These are phyloP conservation scores for Pythium insidiosum DNA, from an alignment of 352 stramenopile species.

Conservation along the genomic window DNA sequence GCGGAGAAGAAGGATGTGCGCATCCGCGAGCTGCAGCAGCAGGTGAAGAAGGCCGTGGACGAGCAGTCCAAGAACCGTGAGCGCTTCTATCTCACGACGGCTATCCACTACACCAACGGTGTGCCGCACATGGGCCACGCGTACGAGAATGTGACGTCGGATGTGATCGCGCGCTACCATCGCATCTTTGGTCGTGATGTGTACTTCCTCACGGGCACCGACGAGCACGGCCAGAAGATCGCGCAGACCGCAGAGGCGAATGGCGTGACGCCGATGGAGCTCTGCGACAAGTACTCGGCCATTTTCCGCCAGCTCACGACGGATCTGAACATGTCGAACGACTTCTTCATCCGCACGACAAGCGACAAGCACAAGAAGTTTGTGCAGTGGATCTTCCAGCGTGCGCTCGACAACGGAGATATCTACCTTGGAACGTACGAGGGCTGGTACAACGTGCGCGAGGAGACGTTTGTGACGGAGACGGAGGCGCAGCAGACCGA, in stretches of 20 bases:
- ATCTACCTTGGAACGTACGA: constrained; percentile 97
- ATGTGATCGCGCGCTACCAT: constrained; percentile 96
- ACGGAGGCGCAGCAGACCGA: constrained; percentile 93
- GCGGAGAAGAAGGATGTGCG: constrained; percentile 32
- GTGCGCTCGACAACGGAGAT: constrained; percentile 86
- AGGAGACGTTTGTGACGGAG: constrained; percentile 99
- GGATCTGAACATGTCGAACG: constrained; percentile 84
- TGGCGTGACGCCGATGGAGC: constrained; percentile 89
- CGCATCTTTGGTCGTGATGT: constrained; percentile 81
- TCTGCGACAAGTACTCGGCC: constrained; percentile 93
- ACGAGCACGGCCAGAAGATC: constrained; percentile 99
- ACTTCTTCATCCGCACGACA: constrained; percentile 95
- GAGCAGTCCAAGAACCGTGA: constrained; percentile 33
- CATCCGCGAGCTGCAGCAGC: constrained; percentile 41
- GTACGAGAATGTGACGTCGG: constrained; percentile 96
- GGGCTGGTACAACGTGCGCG: constrained; percentile 98
- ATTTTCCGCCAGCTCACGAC: constrained; percentile 84
- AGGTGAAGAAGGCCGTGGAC: constrained; percentile 38
- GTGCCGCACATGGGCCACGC: constrained; percentile 97
- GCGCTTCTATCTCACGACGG: constrained; percentile 97
- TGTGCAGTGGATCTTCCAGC: constrained; percentile 93
- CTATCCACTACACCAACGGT: constrained; percentile 99
- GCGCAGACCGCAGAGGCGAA: constrained; percentile 92
- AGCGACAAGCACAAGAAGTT: constrained; percentile 92
- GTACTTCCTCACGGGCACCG: constrained; percentile 86